Evolutionary conservation across 2,329 filamentous ascomycete species (phyloP).

Genomic region (Cladosporium sp.): DNA sequence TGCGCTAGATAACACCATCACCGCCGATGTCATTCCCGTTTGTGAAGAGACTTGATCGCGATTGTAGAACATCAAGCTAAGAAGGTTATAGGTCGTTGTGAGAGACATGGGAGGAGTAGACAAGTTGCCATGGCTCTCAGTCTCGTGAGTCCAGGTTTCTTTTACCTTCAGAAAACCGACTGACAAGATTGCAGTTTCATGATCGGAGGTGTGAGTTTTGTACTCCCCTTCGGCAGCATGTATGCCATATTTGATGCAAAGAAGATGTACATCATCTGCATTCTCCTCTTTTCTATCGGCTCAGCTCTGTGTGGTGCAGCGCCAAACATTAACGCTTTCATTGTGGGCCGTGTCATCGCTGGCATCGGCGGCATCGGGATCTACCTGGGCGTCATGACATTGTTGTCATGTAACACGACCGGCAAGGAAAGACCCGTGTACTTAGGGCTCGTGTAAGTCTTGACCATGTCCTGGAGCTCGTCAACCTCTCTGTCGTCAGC

Average conservation of each 20-base stretch:
- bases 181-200: neutral
- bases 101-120: neutral
- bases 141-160: neutral
- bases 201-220: neutral
- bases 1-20: neutral
- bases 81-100: neutral
- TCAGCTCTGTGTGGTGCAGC: conserved; percentile 32
- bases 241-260: conserved; percentile 29
- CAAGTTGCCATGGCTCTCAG: neutral
- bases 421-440: conserved; percentile 17
- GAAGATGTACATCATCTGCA: conserved; percentile 22
- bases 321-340: conserved; percentile 27
- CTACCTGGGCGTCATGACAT: conserved; percentile 24
- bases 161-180: neutral
- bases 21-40: neutral
- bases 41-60: neutral
- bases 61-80: neutral
- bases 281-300: conserved; percentile 28
- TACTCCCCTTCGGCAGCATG: conserved; percentile 1
- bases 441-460: conserved; percentile 20
- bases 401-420: conserved; percentile 17
- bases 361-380: conserved; percentile 31
- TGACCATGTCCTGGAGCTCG: conserved; percentile 15
- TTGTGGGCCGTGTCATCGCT: conserved; percentile 32
- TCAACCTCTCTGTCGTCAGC: conserved; percentile 13